phyloP scores from a whole-genome alignment of 1,139 yeast species.

The Pichia sp. region DNA sequence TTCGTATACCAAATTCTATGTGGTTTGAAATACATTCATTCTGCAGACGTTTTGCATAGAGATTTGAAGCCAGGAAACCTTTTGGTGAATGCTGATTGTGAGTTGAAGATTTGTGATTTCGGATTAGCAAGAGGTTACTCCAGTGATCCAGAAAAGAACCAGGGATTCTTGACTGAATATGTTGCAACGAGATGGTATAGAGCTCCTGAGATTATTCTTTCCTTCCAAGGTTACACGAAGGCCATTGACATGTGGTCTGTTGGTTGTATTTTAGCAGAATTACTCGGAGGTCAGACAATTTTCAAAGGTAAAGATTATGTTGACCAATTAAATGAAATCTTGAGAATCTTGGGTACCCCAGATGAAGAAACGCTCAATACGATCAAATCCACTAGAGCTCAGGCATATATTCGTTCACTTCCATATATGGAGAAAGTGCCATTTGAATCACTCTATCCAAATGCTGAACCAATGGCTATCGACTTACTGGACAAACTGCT shows the following conservation, averaged over 20 bases:
- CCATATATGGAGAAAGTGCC: slow-evolving; percentile 81
- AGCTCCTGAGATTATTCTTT: slow-evolving; percentile 95
- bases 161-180: slow-evolving; percentile 90
- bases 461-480: slow-evolving; percentile 81
- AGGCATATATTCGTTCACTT: slow-evolving; percentile 80
- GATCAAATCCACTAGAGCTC: slow-evolving; percentile 87
- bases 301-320: slow-evolving; percentile 95
- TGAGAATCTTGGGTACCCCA: slow-evolving; percentile 86
- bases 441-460: slow-evolving; percentile 65
- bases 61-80: slow-evolving; percentile 93
- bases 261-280: slow-evolving; percentile 92
- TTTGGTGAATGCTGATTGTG: slow-evolving; percentile 93
- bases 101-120: slow-evolving; percentile 91
- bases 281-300: slow-evolving; percentile 85
- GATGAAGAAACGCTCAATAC: slow-evolving; percentile 72
- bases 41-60: slow-evolving; percentile 91
- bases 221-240: slow-evolving; percentile 87
- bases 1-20: slow-evolving; percentile 88
- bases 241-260: slow-evolving; percentile 98
- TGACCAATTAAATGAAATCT: slow-evolving; percentile 85
- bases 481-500: slow-evolving; percentile 79
- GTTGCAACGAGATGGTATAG: slow-evolving; percentile 98
- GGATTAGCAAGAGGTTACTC: slow-evolving; percentile 96
- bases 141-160: slow-evolving; percentile 75
- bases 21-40: slow-evolving; percentile 89